These are phyloP conservation scores for Biscutella auriculata DNA, from an alignment of 441 rosid genomes.

Conservation along the genomic window DNA sequence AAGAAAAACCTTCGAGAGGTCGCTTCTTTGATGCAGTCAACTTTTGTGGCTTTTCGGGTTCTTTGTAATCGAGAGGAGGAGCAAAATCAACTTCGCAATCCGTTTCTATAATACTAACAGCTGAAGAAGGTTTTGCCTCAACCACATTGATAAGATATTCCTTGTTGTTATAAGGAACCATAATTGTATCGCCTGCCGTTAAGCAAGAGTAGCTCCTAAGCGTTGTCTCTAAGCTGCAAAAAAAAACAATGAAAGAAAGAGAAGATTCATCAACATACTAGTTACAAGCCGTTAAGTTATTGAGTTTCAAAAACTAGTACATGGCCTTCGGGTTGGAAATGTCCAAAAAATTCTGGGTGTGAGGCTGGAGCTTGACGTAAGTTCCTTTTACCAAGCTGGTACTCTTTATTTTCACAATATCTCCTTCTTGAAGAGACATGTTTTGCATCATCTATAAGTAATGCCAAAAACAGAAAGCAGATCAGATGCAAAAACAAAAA, in stretches of 20 bases:
- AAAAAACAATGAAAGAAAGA: neutral
- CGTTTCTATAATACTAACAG: constrained; percentile 58
- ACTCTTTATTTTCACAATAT: constrained; percentile 27
- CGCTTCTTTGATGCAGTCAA: constrained; percentile 26
- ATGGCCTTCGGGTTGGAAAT: constrained; percentile 49
- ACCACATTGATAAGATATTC: constrained; percentile 45
- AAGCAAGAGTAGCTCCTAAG: constrained; percentile 63
- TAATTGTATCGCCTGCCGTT: constrained; percentile 50
- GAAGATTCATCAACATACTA: neutral
- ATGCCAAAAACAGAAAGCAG: neutral
- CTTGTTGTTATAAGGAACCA: constrained; percentile 62
- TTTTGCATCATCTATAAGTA: constrained; percentile 41
- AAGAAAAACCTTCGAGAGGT: constrained; percentile 34
- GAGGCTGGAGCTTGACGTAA: constrained; percentile 42
- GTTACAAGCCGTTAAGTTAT: neutral
- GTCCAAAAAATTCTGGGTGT: constrained; percentile 39
- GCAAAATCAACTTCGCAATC: constrained; percentile 69
- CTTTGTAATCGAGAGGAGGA: constrained; percentile 55
- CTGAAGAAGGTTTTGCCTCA: constrained; percentile 48
- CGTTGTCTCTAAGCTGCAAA: constrained; percentile 54
- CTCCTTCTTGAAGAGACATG: constrained; percentile 44
- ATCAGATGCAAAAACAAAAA: neutral
- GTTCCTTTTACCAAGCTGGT: constrained; percentile 36
- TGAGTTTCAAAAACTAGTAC: constrained; percentile 20
- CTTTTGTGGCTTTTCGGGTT: constrained; percentile 36